Base-by-base conservation (phyloP, 352 stramenopile genomes). In the Phytophthora foliorum region DNA sequence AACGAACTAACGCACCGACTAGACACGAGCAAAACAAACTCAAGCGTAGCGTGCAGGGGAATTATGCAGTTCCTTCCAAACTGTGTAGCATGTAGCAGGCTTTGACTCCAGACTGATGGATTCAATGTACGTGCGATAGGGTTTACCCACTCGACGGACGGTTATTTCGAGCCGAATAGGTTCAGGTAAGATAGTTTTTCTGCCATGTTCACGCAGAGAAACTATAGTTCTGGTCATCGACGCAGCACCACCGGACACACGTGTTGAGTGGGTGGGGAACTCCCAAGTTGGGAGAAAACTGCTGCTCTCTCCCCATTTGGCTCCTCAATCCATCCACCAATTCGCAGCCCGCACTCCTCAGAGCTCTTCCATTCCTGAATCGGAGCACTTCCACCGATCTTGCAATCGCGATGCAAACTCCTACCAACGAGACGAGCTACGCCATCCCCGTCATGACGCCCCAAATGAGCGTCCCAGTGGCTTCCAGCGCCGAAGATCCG, bases 361-460 rank as follows among this genome's bases (percentile, higher is more conserved):
- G 52, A 49, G 11, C 25, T 14, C 57, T 42, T 34, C 13, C 36
- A 50, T 48, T 50, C 24, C 31, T 9, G n/a, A 21, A 60, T 25
- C 21, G 22, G 24, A 25, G 17, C 31, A 45, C n/a, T 49, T 36
- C 29, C 54, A 52, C 27, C 29, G n/a, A 49, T 13, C 21, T 13
- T 16, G 9, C 25, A 24, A 58, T 58, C 29, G 25, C 44, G 0
- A 69, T 75, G 56, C 44, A 71, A 7, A 72, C 68, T 0, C 68
- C 63, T 10, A 72, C 42, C 21, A 64, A 39, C 59, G 56, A 62
- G n/a, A 51, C 68, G 24, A 72, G 51, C 32, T 72, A 75, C 50
- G 11, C 8, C 10, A 51, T 72, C 27, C 52, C 68, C 16, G 45
- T 59, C 21, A 65, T 75, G 51, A 65, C 62, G 14, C 63, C 68